Evolutionary conservation across 352 stramenopile species (phyloP).

Genomic region (Aphanomyces cochlioides): DNA sequence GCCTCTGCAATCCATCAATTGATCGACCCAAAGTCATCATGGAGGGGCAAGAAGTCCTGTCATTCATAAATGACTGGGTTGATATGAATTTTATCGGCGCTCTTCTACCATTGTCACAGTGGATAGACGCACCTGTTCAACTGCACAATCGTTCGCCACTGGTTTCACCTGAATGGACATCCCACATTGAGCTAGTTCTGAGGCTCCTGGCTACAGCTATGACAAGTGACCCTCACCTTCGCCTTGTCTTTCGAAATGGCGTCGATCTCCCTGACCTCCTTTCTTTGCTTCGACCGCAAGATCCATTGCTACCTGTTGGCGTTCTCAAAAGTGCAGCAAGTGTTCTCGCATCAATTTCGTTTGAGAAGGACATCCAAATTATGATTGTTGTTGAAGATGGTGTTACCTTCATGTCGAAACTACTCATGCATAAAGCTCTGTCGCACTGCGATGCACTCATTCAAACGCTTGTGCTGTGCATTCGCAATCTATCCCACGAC

Average conservation of each 20-base stretch:
- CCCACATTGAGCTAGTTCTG: slow-evolving; percentile 10
- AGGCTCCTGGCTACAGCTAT: not conserved
- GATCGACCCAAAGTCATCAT: not conserved
- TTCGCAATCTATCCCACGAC: slow-evolving; percentile 54
- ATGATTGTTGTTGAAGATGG: slow-evolving; percentile 70
- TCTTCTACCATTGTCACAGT: slow-evolving; percentile 52
- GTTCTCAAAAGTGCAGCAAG: not conserved
- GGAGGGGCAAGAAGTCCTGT: slow-evolving; percentile 8
- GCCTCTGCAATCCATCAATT: slow-evolving; percentile 33
- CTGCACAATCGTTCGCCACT: not conserved
- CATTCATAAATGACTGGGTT: slow-evolving; percentile 31
- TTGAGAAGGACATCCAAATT: slow-evolving; percentile 50
- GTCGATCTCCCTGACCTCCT: slow-evolving; percentile 52
- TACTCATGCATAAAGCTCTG: slow-evolving; percentile 42
- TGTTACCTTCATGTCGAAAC: slow-evolving; percentile 43
- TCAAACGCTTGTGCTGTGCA: slow-evolving; percentile 27
- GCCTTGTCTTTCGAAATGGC: slow-evolving; percentile 34
- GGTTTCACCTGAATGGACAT: not conserved
- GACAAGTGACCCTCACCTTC: not conserved
- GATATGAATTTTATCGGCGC: slow-evolving; percentile 45
- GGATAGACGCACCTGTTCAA: slow-evolving; percentile 34
- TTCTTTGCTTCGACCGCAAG: slow-evolving; percentile 9
- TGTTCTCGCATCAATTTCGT: slow-evolving; percentile 8
- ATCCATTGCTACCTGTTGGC: not conserved
- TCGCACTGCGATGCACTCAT: slow-evolving; percentile 46